Conservation (phyloP, 768 basidiomycete genomes). For the Pleurotus ostreatus region DNA sequence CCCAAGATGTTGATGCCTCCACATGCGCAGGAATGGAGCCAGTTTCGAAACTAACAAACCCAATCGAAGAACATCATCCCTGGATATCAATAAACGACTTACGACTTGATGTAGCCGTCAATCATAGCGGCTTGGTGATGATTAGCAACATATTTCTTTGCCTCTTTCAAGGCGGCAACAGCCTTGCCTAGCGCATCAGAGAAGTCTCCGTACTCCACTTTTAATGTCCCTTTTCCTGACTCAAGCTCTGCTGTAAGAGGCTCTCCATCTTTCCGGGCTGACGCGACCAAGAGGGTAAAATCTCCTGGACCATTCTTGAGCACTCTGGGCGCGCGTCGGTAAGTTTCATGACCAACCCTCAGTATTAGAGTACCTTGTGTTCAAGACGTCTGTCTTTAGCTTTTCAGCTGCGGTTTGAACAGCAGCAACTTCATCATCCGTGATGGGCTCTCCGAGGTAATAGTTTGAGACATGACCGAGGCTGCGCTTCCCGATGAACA, state of each 20-base stretch:
- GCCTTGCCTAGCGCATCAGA: constrained; percentile 49
- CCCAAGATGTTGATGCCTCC: constrained; percentile 75
- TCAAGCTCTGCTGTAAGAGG: constrained; percentile 44
- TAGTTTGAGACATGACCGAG: constrained; percentile 83
- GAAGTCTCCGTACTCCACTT: constrained; percentile 76
- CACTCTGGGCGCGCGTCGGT: constrained; percentile 40
- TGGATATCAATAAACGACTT: constrained; percentile 15
- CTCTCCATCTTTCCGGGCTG: constrained; percentile 40
- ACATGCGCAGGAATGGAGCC: constrained; percentile 81
- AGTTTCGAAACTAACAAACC: constrained; percentile 55
- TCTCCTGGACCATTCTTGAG: constrained; percentile 58
- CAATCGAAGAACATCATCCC: background rate
- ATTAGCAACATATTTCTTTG: constrained; percentile 66
- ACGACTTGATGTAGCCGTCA: constrained; percentile 77
- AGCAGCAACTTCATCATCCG: constrained; percentile 74
- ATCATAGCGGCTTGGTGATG: constrained; percentile 72
- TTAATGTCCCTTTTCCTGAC: constrained; percentile 45
- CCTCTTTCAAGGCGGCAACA: constrained; percentile 57
- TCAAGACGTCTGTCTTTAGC: constrained; percentile 70
- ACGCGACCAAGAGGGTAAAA: constrained; percentile 76
- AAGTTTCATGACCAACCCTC: background rate
- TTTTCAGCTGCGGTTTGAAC: constrained; percentile 76
- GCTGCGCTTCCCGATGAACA: constrained; percentile 77
- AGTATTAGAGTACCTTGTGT: constrained; percentile 58
- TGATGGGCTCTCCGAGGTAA: constrained; percentile 70